A percentile compares a stretch with the other conserved stretches of the same genome.
Conservation (phyloP, 2,329 filamentous ascomycete species). For the Penicillium janthinellum region DNA sequence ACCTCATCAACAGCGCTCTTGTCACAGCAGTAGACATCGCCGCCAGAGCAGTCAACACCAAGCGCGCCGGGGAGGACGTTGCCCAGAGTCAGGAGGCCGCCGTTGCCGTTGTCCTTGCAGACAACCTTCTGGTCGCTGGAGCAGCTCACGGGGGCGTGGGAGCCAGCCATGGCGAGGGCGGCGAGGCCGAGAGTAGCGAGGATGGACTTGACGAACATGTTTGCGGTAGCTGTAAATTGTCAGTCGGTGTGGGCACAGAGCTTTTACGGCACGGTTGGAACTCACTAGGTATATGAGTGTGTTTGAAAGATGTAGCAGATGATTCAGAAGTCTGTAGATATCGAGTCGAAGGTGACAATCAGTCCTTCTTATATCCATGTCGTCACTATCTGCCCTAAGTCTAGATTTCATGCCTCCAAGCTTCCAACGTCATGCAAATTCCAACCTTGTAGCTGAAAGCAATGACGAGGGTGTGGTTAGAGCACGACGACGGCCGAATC, state of each 20-base stretch:
- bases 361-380: not conserved
- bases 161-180: not conserved
- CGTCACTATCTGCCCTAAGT: not conserved
- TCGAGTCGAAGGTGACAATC: not conserved
- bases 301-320: not conserved
- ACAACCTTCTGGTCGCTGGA: slow-evolving; percentile 6
- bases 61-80: slow-evolving; percentile 9
- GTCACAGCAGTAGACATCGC: slow-evolving; percentile 15
- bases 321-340: not conserved
- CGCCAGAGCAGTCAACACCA: slow-evolving; percentile 7
- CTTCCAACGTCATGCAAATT: not conserved
- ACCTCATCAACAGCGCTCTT: slow-evolving; percentile 1
- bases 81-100: slow-evolving; percentile 10
- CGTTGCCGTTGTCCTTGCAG: slow-evolving; percentile 10
- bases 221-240: not conserved
- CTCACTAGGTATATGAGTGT: not conserved
- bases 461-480: not conserved
- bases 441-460: not conserved
- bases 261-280: not conserved
- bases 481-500: not conserved
- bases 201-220: slow-evolving; percentile 7
- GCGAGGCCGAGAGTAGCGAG: slow-evolving; percentile 1
- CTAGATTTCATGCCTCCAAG: not conserved
- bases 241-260: not conserved
- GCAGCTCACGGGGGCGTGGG: not conserved